Conservation (phyloP, 139 green algal species). For the Tetradesmus obliquus region DNA sequence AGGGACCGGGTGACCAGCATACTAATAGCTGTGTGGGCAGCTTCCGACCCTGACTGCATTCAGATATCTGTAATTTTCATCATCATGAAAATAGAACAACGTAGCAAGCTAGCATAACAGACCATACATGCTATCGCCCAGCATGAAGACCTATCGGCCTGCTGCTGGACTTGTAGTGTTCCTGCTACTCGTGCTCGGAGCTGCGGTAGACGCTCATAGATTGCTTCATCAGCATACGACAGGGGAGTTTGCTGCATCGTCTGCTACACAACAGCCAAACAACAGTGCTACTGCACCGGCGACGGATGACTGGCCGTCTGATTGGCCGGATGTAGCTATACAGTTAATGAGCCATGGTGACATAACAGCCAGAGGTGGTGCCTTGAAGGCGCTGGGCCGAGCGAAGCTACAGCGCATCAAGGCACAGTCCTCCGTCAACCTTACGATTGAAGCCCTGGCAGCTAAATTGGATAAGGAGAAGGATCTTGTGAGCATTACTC, state of each 20-base stretch:
- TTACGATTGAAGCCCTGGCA: not conserved
- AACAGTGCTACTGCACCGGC: not conserved
- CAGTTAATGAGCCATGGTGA: not conserved
- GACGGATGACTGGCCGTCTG: not conserved
- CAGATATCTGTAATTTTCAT: not conserved
- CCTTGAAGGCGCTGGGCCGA: not conserved
- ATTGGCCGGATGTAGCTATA: not conserved
- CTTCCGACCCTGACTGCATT: too few relatives aligned
- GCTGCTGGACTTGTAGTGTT: not conserved
- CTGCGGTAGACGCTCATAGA: not conserved
- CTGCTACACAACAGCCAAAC: not conserved
- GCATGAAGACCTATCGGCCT: not conserved
- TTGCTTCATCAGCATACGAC: not conserved
- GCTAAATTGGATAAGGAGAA: not conserved
- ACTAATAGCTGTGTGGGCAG: not conserved
- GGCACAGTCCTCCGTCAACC: not conserved
- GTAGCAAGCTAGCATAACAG: not conserved
- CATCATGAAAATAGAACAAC: not conserved
- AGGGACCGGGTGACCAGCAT: not conserved
- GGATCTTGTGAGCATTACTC: not conserved
- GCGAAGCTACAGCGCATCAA: not conserved
- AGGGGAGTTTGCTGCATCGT: not conserved
- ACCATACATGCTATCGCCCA: not conserved
- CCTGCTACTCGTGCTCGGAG: not conserved
- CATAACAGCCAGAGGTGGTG: not conserved